These are phyloP conservation scores for Bolboschoenus planiculmis DNA, from an alignment of 176 grass and related monocot genomes.

Conservation along the genomic window DNA sequence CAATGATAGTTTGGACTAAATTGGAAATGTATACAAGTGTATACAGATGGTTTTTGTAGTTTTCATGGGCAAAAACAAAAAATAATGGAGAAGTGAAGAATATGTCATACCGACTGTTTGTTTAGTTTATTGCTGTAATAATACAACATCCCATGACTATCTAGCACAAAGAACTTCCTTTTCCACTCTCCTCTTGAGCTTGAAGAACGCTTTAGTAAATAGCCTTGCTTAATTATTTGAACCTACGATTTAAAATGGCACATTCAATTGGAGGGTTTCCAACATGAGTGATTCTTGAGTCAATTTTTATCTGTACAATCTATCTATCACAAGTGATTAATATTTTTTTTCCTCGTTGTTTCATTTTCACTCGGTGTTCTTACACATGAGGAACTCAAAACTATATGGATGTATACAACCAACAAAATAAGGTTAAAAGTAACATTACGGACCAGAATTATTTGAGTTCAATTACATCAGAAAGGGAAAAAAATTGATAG, in stretches of 20 bases:
- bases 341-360: not conserved
- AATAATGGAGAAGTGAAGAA: constrained; percentile 26
- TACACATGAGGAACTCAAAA: not conserved
- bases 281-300: not conserved
- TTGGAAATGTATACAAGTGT: not conserved
- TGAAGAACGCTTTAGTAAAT: constrained; percentile 83
- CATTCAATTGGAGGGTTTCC: not conserved
- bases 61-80: not conserved
- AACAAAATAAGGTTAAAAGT: not conserved
- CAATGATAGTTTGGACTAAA: not conserved
- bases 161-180: constrained; percentile 84
- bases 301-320: not conserved
- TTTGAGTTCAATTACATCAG: not conserved
- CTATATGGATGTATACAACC: not conserved
- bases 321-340: not conserved
- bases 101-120: constrained; percentile 71
- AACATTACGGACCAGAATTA: not conserved
- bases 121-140: constrained; percentile 79
- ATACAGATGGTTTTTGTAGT: not conserved
- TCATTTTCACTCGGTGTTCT: not conserved
- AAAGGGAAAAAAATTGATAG: not conserved
- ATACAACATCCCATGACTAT: constrained; percentile 82
- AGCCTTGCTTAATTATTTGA: constrained; percentile 97
- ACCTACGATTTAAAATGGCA: constrained; percentile 45
- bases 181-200: constrained; percentile 88